phyloP scores from a whole-genome alignment of 2,329 filamentous ascomycete species.

The Huntiella abstrusa region DNA sequence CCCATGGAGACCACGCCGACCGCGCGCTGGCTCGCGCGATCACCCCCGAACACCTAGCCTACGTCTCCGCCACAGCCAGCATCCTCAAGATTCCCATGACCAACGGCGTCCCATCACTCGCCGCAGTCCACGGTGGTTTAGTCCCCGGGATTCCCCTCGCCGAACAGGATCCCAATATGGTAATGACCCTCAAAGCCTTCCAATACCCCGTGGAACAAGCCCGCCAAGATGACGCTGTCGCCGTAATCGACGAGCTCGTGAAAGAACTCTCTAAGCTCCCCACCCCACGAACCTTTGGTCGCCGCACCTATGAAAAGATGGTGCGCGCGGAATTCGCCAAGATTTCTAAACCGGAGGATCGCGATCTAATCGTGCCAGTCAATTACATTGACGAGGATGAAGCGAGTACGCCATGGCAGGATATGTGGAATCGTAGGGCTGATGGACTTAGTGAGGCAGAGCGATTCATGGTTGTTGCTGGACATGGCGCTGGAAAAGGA shows the following conservation, averaged over 20 bases:
- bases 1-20: conserved; percentile 22
- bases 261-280: conserved; percentile 6
- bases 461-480: conserved; percentile 59
- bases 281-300: conserved; percentile 5
- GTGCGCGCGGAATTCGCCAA: conserved; percentile 7
- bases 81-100: conserved; percentile 40
- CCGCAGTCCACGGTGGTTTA: conserved; percentile 71
- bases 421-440: conserved; percentile 38
- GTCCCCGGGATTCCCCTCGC: conserved; percentile 55
- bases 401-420: conserved; percentile 47
- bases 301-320: conserved; percentile 9
- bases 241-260: conserved; percentile 13
- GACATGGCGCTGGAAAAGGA: conserved; percentile 62
- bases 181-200: conserved; percentile 85
- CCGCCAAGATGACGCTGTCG: conserved; percentile 17
- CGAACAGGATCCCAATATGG: conserved; percentile 55
- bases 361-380: conserved; percentile 20
- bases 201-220: conserved; percentile 29
- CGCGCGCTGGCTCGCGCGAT: conserved; percentile 38
- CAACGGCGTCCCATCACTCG: conserved; percentile 22
- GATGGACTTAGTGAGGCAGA: conserved; percentile 16
- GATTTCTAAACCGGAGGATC: conserved; percentile 14
- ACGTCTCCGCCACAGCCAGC: conserved; percentile 55
- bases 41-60: conserved; percentile 40
- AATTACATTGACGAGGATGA: conserved; percentile 32